Evolutionary conservation across 2,329 filamentous ascomycete genomes (phyloP).

Genomic region (Simplicillium aogashimaense): DNA sequence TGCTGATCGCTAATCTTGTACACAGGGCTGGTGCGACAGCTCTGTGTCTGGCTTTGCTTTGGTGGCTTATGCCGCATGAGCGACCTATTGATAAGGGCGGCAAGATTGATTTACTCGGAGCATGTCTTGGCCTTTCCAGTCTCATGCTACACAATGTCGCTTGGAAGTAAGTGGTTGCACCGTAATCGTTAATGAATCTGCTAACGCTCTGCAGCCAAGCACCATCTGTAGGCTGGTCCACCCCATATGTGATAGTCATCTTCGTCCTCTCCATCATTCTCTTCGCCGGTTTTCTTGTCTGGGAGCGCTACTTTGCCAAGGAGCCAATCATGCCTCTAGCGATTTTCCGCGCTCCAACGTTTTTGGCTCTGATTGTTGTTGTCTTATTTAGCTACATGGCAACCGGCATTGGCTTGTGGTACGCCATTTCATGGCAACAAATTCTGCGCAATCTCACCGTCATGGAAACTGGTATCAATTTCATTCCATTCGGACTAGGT

Average conservation of each 20-base stretch:
- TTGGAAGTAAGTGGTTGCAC: conserved; percentile 31
- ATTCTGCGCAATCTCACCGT: conserved; percentile 28
- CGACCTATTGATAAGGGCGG: conserved; percentile 14
- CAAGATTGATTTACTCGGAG: conserved; percentile 24
- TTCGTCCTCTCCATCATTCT: conserved; percentile 23
- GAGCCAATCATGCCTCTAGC: conserved; percentile 34
- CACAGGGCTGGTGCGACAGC: conserved; percentile 6
- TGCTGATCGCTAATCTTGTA: conserved; percentile 13
- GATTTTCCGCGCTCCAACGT: conserved; percentile 33
- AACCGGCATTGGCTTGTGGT: conserved; percentile 37
- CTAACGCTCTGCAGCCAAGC: conserved; percentile 23
- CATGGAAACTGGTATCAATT: conserved; percentile 24
- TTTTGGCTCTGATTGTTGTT: conserved; percentile 29
- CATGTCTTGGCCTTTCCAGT: conserved; percentile 23
- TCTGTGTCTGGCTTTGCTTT: conserved; percentile 6
- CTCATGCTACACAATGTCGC: conserved; percentile 39
- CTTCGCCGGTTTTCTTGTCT: conserved; percentile 22
- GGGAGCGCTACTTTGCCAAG: conserved; percentile 27
- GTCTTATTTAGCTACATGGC: conserved; percentile 36
- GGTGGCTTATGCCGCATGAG: conserved; percentile 8
- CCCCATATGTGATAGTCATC: conserved; percentile 28
- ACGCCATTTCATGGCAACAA: conserved; percentile 33
- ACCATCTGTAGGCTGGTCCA: conserved; percentile 32
- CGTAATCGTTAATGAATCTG: neutral
- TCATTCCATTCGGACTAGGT: conserved; percentile 29